These are phyloP conservation scores for Lecanicillium sp. DNA, from an alignment of 2,329 filamentous ascomycete genomes.

Conservation along the genomic window DNA sequence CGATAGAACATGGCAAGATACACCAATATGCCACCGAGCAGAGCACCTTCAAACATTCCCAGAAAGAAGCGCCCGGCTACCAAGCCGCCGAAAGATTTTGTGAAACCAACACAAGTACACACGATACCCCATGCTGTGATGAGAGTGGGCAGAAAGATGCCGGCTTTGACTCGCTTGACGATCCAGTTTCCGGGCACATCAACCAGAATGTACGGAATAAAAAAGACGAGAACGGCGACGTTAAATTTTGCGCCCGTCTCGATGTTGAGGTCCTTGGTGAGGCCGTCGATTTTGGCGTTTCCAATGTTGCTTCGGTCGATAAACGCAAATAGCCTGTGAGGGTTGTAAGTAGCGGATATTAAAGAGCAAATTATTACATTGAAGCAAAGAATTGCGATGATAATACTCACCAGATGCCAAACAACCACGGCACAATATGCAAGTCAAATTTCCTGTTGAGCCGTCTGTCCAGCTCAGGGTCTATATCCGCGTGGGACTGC, in stretches of 20 bases:
- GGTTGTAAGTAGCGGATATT: not conserved
- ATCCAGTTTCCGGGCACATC: slow-evolving; percentile 52
- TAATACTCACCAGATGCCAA: slow-evolving; percentile 17
- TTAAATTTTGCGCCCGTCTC: slow-evolving; percentile 26
- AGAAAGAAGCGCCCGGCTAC: slow-evolving; percentile 14
- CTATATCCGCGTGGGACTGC: slow-evolving; percentile 9
- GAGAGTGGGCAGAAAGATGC: slow-evolving; percentile 12
- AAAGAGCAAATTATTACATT: not conserved
- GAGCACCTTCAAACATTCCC: slow-evolving; percentile 15
- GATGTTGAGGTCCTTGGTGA: slow-evolving; percentile 17
- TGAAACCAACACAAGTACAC: slow-evolving; percentile 14
- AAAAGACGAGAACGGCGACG: slow-evolving; percentile 50
- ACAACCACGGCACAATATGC: slow-evolving; percentile 17
- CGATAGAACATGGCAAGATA: slow-evolving; percentile 20
- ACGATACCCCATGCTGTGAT: slow-evolving; percentile 16
- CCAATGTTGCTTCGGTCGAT: slow-evolving; percentile 22
- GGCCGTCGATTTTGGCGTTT: slow-evolving; percentile 48
- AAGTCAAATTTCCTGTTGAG: slow-evolving; percentile 18
- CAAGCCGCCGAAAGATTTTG: slow-evolving; percentile 14
- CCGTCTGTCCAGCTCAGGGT: slow-evolving; percentile 10
- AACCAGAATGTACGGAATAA: slow-evolving; percentile 55
- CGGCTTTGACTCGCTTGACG: slow-evolving; percentile 12
- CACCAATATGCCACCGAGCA: slow-evolving; percentile 16
- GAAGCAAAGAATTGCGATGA: too few relatives aligned
- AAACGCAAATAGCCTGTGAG: slow-evolving; percentile 26